Base-by-base conservation (phyloP, 2,329 filamentous ascomycete species). In the Sporothrix mexicana region DNA sequence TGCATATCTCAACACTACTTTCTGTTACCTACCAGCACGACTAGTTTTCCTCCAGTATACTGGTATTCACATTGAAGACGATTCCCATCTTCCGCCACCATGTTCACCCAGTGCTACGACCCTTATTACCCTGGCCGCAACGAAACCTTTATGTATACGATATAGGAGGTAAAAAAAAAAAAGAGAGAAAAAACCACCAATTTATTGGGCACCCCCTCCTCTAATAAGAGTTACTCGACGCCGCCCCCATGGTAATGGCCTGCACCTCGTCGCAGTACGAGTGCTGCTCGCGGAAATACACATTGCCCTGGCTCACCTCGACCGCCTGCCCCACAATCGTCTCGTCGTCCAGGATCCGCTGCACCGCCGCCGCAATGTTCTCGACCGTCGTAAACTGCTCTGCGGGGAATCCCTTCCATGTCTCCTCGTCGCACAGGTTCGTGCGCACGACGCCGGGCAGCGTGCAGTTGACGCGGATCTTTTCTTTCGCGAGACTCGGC, bases 401-500 rank as follows among this genome's bases (percentile, higher is more conserved):
- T 0, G 62, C 8, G 0, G 70, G 70, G 25, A 72, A 72, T 8
- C 36, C 70, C 4, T 23, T n/a, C 70, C 70, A 72, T 6, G 13
- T 45, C 13, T 72, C 70, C 23, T 72, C 70, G 62, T 68, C 70
- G n/a, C 62, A 68, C 41, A 49, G 47, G 23, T 9, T 23, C 8
- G 70, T 72, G 3, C 61, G 30, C 12, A 67, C 53, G 15, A 53
- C 72, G 6, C 68, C 72, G n/a, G 72, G 69, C 30, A 74, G 73
- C 13, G 70, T 74, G 49, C 43, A 49, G 47, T 72, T 74, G 49
- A 74, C 73, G 9, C 73, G 66, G 17, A 74, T 74, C 47, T 36
- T 45, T 17, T 72, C 73, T 9, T n/a, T 36, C 23, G 47, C 45
- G 4, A 74, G 73, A 8, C 47, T n/a, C 10, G 66, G 64, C 1